A percentile compares a stretch with the other conserved stretches of the same genome.
Conservation (phyloP, 2,329 filamentous ascomycete species). For the Sporothrix brasiliensis region DNA sequence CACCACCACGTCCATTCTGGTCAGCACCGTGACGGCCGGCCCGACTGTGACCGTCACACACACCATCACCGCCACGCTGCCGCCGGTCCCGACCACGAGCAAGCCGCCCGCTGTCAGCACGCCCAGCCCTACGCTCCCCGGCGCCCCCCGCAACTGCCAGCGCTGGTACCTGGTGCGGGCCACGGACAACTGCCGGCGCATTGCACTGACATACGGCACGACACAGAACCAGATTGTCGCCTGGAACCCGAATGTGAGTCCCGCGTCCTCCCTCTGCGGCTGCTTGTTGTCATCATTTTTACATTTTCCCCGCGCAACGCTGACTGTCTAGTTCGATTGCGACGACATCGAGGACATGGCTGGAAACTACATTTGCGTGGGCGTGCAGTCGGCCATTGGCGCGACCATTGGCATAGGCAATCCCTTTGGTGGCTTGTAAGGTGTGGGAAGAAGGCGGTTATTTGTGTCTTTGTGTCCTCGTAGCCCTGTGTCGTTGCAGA, state of each 20-base stretch:
- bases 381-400: conserved; percentile 1
- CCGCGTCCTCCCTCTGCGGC: too few species aligned
- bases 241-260: conserved; percentile 31
- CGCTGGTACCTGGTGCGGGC: conserved; percentile 21
- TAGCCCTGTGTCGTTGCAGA: too few species aligned
- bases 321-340: conserved; percentile 30
- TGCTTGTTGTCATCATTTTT: not conserved
- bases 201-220: conserved; percentile 25
- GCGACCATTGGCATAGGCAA: not conserved
- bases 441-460: not conserved
- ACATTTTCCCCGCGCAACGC: not conserved
- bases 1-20: not conserved
- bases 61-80: conserved; percentile 1
- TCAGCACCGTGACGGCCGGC: not conserved
- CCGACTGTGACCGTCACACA: conserved; percentile 6
- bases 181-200: conserved; percentile 28
- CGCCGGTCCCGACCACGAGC: conserved; percentile 13
- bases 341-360: conserved; percentile 33
- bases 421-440: conserved; percentile 12
- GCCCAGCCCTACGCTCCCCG: conserved; percentile 27
- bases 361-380: conserved; percentile 31
- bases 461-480: too few species aligned
- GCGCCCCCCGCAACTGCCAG: conserved; percentile 28
- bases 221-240: conserved; percentile 12
- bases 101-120: not conserved